phyloP scores from a whole-genome alignment of 345 rosid genomes.

The Excoecaria agallocha region DNA sequence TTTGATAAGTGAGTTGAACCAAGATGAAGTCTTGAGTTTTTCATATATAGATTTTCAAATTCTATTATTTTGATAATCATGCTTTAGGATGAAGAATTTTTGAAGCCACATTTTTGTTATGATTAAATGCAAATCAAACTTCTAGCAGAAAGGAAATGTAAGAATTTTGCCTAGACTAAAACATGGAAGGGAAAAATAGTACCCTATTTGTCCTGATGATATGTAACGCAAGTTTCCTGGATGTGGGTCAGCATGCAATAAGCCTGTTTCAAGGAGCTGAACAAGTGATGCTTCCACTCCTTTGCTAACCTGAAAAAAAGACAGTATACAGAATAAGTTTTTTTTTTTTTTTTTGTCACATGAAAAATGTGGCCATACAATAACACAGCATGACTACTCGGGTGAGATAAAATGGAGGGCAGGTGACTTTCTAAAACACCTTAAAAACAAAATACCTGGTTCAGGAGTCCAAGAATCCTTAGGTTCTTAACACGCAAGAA shows the following conservation, averaged over 20 bases:
- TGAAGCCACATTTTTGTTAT: conserved; percentile 5
- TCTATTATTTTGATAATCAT: neutral
- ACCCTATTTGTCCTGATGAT: conserved; percentile 86
- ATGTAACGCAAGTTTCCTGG: conserved; percentile 90
- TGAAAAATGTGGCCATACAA: neutral
- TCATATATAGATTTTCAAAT: neutral
- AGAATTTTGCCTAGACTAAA: conserved; percentile 4
- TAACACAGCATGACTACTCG: neutral
- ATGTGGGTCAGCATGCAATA: conserved; percentile 98
- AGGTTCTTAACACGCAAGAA: neutral
- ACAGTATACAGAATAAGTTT: conserved; percentile 8
- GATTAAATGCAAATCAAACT: neutral
- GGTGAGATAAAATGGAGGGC: neutral
- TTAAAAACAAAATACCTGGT: neutral
- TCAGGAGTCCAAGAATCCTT: conserved; percentile 2
- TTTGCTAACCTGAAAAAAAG: conserved; percentile 63
- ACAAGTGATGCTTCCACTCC: conserved; percentile 91
- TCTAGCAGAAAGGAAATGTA: conserved; percentile 21
- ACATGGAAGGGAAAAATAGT: conserved; percentile 23
- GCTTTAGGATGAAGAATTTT: neutral
- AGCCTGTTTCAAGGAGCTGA: conserved; percentile 92
- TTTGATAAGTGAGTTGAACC: conserved; percentile 3
- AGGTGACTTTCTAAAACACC: neutral
- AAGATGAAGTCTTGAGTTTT: neutral
- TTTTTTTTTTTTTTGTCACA: neutral